Base-by-base conservation (phyloP, 805 yeast species). In the Maudiozyma saulgeensis region DNA sequence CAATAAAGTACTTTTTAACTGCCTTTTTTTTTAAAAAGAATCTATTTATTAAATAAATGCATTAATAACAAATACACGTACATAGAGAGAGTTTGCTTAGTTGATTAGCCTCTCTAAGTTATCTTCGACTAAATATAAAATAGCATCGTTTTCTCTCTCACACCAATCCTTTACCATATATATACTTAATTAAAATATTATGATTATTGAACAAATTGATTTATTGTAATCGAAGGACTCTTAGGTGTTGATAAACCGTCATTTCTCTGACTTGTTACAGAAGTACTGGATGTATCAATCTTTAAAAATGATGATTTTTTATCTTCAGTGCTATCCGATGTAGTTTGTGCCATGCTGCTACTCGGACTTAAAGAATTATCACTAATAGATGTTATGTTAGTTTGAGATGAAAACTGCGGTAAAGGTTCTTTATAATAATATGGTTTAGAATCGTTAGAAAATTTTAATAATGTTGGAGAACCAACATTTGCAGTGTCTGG, bases 391-490 rank as follows among this genome's bases (percentile, higher is more conserved):
- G 31, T 35, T 11, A 32, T 5, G 34, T 43, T 42, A 9, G 35
- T 6, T 19, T 41, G 44, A 8, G 49, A 46, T 26, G 41, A 32
- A 40, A 45, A 40, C 44, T 53, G 53, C 4, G 68, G 69, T 42
- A 58, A 44, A 13, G 69, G 69, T 45, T 65, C 69, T 49, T 59
- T 54, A 47, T 65, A 65, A 43, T 53, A 56, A 46, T 60, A 59
- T 25, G 53, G 45, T 47, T 61, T 55, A 15, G 58, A 51, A 43
- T 60, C 59, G 15, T 53, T 50, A 15, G 54, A 53, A 47, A 63
- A 57, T 48, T 53, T 60, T 43, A 65, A 43, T 46, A 61, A 47
- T 2, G 69, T 65, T 12, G 69, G 69, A 1, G 67, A 62, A 19
- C 54, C 63, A 25, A 58, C 41, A 7, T 58, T 46, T 13, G 23